Conservation (phyloP, 2,329 filamentous ascomycete species). For the Aciculosporium take region DNA sequence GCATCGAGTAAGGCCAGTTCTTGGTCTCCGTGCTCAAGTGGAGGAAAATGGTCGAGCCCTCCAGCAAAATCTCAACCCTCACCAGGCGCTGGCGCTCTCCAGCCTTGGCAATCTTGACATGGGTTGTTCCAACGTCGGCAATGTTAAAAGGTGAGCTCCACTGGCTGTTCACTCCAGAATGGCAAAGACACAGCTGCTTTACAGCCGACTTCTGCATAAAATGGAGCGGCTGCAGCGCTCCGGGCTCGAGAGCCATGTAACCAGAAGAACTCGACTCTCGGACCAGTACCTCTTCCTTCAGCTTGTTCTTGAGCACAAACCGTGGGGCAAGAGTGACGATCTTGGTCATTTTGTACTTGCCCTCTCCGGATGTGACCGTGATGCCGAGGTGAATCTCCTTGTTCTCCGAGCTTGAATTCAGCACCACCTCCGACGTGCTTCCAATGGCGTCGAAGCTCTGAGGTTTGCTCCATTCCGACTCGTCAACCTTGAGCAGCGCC, state of each 20-base stretch:
- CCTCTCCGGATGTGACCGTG: conserved; percentile 76
- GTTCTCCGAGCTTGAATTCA: conserved; percentile 55
- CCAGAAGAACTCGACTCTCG: conserved; percentile 86
- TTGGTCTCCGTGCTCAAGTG: conserved; percentile 82
- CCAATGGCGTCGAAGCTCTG: conserved; percentile 97
- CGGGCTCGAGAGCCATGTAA: conserved; percentile 60
- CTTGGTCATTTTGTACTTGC: conserved; percentile 96
- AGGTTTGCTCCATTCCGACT: conserved; percentile 91
- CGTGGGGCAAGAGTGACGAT: conserved; percentile 85
- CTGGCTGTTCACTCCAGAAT: conserved; percentile 86
- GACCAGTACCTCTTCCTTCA: conserved; percentile 76
- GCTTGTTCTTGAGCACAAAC: conserved; percentile 87
- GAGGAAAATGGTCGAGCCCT: conserved; percentile 84
- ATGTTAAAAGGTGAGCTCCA: conserved; percentile 99
- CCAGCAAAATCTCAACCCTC: conserved; percentile 78
- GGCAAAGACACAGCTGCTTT: conserved; percentile 87
- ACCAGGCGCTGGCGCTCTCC: conserved; percentile 82
- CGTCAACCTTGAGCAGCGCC: conserved; percentile 71
- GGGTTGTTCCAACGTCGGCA: conserved; percentile 79
- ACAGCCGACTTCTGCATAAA: conserved; percentile 71
- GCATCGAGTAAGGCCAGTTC: conserved; percentile 97
- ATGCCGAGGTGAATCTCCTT: conserved; percentile 87
- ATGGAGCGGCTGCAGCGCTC: conserved; percentile 73
- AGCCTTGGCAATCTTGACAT: conserved; percentile 84
- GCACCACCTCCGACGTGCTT: conserved; percentile 74